Evolutionary conservation across 306 rosid genomes (phyloP).

Genomic region (Corylus americana): DNA sequence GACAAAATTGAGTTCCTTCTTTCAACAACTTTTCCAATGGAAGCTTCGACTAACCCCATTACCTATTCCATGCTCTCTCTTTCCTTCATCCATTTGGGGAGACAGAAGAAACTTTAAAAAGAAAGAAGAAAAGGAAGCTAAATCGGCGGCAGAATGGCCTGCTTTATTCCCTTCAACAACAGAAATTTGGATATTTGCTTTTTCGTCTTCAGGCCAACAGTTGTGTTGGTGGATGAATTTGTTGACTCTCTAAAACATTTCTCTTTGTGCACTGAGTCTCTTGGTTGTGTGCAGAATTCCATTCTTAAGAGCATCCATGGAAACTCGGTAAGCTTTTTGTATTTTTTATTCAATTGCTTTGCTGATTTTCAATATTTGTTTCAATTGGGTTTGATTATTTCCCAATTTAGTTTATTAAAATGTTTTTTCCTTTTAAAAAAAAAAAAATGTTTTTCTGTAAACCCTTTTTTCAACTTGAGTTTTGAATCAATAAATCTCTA

Average conservation of each 20-base stretch:
- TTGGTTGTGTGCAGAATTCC: constrained; percentile 79
- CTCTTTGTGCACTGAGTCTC: constrained; percentile 53
- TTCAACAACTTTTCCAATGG: constrained; percentile 4
- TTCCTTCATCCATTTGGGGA: not conserved
- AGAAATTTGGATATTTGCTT: constrained; percentile 58
- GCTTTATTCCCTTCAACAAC: constrained; percentile 62
- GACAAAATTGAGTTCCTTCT: not conserved
- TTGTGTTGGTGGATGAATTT: constrained; percentile 60
- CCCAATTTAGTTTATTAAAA: no score
- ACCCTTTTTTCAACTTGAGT: not conserved
- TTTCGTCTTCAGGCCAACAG: constrained; percentile 73
- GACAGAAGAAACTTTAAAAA: not conserved
- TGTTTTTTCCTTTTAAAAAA: not conserved
- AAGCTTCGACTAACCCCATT: constrained; percentile 10
- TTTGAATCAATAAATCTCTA: not conserved
- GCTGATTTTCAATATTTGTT: not conserved
- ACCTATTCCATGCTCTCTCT: not conserved
- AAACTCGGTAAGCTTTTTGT: constrained; percentile 47
- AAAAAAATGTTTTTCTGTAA: not conserved
- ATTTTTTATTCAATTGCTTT: constrained; percentile 10
- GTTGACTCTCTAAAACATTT: constrained; percentile 58
- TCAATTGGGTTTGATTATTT: no score
- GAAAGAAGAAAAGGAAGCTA: not conserved
- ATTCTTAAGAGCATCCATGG: constrained; percentile 90
- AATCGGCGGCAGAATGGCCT: constrained; percentile 41